phyloP scores from a whole-genome alignment of 192 early-diverging fungal genomes.

The Podila clonocystis region DNA sequence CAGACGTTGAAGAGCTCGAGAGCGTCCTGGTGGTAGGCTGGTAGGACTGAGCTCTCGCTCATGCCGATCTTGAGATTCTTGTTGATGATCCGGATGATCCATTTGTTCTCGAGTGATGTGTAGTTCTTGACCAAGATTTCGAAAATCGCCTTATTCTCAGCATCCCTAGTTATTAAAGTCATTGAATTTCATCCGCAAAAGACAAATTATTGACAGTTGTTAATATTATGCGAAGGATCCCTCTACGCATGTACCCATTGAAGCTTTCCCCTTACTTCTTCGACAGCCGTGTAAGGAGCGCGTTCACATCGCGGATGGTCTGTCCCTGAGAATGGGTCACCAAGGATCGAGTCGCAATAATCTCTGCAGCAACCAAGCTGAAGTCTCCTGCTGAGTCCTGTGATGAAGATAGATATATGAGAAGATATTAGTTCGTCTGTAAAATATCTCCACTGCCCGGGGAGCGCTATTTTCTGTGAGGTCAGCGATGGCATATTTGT shows the following conservation, averaged over 20 bases:
- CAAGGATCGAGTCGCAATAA: slow-evolving; percentile 57
- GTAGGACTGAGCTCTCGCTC: slow-evolving; percentile 74
- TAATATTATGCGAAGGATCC: too few species aligned
- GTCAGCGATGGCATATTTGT: background rate
- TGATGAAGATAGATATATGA: background rate
- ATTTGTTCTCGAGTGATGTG: slow-evolving; percentile 76
- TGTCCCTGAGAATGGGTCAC: slow-evolving; percentile 58
- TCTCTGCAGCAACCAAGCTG: slow-evolving; percentile 58
- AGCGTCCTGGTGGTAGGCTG: slow-evolving; percentile 76
- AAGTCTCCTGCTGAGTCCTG: slow-evolving; percentile 74
- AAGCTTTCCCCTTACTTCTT: slow-evolving; percentile 15
- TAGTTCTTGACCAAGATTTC: slow-evolving; percentile 63
- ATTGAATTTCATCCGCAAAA: slow-evolving; percentile 35
- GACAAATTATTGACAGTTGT: slow-evolving; percentile 39
- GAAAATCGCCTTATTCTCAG: slow-evolving; percentile 59
- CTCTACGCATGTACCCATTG: too few species aligned
- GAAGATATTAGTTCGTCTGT: too few species aligned
- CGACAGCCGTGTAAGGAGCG: slow-evolving; percentile 44
- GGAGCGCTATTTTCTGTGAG: too few species aligned
- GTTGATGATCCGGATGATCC: slow-evolving; percentile 80
- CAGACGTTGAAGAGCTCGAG: slow-evolving; percentile 72
- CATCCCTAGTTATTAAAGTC: slow-evolving; percentile 27
- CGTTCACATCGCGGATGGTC: slow-evolving; percentile 71
- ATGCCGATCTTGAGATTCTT: slow-evolving; percentile 82
- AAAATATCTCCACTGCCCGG: too few species aligned